A percentile compares a stretch with the other conserved stretches of the same genome.
Evolutionary conservation across 805 yeast genomes (phyloP).

Genomic region (Danielia reshetovae): DNA sequence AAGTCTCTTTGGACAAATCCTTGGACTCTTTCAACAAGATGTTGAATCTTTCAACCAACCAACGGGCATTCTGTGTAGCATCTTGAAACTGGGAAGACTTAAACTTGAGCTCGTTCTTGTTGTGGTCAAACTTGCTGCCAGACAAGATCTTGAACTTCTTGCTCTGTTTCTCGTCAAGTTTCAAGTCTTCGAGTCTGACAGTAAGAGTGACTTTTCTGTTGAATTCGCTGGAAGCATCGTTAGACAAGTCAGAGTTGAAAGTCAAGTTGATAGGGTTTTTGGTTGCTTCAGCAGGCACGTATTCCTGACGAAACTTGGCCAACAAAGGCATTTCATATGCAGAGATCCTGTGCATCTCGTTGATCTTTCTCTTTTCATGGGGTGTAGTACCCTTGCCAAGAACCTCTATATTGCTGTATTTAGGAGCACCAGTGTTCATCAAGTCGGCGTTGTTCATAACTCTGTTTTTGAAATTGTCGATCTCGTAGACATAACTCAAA

Average conservation of each 20-base stretch:
- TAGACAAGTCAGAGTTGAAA: conserved; percentile 55
- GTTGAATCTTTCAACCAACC: conserved; percentile 59
- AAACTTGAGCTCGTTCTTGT: conserved; percentile 57
- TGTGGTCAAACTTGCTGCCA: conserved; percentile 69
- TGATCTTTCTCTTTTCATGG: conserved; percentile 60
- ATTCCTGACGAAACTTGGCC: conserved; percentile 68
- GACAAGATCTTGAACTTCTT: conserved; percentile 80
- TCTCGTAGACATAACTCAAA: conserved; percentile 37
- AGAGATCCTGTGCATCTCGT: conserved; percentile 75
- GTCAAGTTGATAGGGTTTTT: conserved; percentile 60
- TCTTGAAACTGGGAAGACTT: conserved; percentile 63
- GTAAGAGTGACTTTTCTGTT: conserved; percentile 65
- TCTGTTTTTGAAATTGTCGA: conserved; percentile 40
- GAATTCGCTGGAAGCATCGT: conserved; percentile 68
- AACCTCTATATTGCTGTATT: conserved; percentile 32
- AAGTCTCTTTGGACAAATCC: conserved; percentile 53
- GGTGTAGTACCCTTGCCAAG: conserved; percentile 33
- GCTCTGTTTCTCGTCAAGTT: conserved; percentile 45
- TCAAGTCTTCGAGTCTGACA: conserved; percentile 51
- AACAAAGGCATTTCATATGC: conserved; percentile 91
- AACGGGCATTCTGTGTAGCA: conserved; percentile 83
- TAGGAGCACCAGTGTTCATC: conserved; percentile 35
- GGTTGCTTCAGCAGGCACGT: conserved; percentile 43
- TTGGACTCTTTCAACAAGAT: conserved; percentile 62
- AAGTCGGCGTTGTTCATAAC: conserved; percentile 40